phyloP scores from a whole-genome alignment of 2,329 filamentous ascomycete species.

The Penicillium sp. region DNA sequence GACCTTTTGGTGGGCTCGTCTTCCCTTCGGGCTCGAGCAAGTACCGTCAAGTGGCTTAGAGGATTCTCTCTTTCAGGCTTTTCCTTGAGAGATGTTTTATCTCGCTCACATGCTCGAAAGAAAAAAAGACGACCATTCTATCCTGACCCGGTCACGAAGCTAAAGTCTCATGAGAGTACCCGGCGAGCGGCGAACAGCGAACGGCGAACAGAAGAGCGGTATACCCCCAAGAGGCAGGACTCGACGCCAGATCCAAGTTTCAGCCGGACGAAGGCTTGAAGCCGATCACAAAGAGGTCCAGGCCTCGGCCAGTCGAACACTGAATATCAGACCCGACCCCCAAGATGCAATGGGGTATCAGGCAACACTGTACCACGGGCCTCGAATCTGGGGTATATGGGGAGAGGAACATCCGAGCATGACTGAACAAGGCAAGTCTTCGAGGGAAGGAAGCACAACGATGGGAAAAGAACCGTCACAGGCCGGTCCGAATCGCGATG shows the following conservation, averaged over 20 bases:
- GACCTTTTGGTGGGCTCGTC: constrained; percentile 2
- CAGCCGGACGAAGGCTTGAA: neutral
- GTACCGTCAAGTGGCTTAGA: neutral
- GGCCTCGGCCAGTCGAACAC: constrained; percentile 2
- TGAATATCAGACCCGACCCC: neutral
- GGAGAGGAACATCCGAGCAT: neutral
- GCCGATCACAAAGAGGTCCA: constrained; percentile 1
- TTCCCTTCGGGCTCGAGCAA: neutral
- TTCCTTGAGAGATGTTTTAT: neutral
- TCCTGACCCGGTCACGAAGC: neutral
- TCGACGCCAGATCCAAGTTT: constrained; percentile 2
- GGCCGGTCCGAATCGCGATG: constrained; percentile 22
- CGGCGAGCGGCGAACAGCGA: neutral
- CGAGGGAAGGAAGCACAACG: constrained; percentile 7
- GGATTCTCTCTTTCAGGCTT: constrained; percentile 1
- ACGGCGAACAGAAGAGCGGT: neutral
- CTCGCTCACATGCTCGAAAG: neutral
- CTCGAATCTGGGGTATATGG: constrained; percentile 14
- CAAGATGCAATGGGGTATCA: neutral
- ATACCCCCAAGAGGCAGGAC: neutral
- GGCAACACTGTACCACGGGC: constrained; percentile 7
- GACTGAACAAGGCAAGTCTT: constrained; percentile 11
- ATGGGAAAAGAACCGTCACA: constrained; percentile 8
- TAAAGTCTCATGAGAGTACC: neutral
- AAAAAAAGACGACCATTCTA: neutral